phyloP scores from a whole-genome alignment of 441 rosid species.

The Populus hybrid region DNA sequence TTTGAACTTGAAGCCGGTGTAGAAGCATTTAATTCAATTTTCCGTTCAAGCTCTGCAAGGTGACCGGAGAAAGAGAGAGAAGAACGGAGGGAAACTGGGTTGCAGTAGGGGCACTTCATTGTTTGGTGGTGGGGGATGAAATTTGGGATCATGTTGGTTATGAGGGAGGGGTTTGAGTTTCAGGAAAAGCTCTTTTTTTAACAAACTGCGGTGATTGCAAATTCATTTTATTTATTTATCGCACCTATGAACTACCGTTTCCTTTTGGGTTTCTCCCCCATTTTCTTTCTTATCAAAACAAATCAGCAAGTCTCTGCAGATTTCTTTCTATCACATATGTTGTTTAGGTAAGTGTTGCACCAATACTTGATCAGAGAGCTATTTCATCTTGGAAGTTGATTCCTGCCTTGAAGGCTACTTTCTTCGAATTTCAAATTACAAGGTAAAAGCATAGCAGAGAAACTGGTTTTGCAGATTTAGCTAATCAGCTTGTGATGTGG shows the following conservation, averaged over 20 bases:
- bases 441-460: not conserved
- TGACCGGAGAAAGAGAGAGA: slow-evolving; percentile 78
- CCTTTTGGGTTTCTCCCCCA: not conserved
- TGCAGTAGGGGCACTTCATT: slow-evolving; percentile 57
- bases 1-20: slow-evolving; percentile 32
- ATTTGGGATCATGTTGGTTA: not conserved
- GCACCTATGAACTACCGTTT: not conserved
- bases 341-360: not conserved
- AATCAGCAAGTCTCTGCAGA: not conserved
- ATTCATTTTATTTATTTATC: not conserved
- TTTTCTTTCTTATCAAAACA: too few species aligned
- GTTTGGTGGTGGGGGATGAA: not conserved
- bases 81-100: slow-evolving; percentile 70
- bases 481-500: not conserved
- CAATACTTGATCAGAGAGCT: not conserved
- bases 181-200: not conserved
- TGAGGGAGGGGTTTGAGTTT: not conserved
- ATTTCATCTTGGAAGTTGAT: not conserved
- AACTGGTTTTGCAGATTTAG: not conserved
- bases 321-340: not conserved
- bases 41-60: slow-evolving; percentile 91
- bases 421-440: not conserved
- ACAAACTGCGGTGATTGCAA: not conserved
- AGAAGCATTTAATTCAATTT: slow-evolving; percentile 51
- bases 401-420: not conserved